phyloP scores from a whole-genome alignment of 257 asterid species.

The Verbascum thapsus region DNA sequence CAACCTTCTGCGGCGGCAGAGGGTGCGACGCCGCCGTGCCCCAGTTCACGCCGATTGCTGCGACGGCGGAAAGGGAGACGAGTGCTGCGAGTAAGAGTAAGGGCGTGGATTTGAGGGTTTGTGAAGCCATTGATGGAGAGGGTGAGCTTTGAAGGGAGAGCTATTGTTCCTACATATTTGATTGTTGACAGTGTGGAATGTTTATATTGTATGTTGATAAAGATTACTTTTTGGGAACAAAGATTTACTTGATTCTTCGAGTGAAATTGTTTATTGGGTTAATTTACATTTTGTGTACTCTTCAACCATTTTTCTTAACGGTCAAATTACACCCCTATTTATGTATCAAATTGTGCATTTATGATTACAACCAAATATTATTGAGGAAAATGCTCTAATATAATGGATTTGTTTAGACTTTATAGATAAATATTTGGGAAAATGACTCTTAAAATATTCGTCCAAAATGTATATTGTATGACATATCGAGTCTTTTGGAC shows the following conservation, averaged over 20 bases:
- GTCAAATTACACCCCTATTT: too few species aligned
- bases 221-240: constrained; percentile 17
- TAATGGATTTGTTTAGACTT: too few species aligned
- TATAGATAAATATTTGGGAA: too few species aligned
- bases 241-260: neutral
- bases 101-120: constrained; percentile 22
- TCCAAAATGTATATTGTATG: too few species aligned
- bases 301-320: too few species aligned
- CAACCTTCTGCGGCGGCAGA: constrained; percentile 72
- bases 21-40: constrained; percentile 81
- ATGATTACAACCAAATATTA: too few species aligned
- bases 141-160: constrained; percentile 19
- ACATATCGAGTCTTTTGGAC: too few species aligned
- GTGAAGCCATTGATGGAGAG: constrained; percentile 35
- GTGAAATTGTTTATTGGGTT: too few species aligned
- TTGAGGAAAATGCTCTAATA: too few species aligned
- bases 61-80: constrained; percentile 21
- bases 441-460: too few species aligned
- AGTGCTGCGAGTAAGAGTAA: constrained; percentile 21
- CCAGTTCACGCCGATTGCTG: constrained; percentile 81
- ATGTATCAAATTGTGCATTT: too few species aligned
- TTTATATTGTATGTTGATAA: neutral
- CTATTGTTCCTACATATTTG: constrained; percentile 34
- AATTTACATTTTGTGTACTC: too few species aligned
- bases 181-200: neutral